phyloP scores from a whole-genome alignment of 108 stramenopile species.

The Aurantiochytrium sp. region DNA sequence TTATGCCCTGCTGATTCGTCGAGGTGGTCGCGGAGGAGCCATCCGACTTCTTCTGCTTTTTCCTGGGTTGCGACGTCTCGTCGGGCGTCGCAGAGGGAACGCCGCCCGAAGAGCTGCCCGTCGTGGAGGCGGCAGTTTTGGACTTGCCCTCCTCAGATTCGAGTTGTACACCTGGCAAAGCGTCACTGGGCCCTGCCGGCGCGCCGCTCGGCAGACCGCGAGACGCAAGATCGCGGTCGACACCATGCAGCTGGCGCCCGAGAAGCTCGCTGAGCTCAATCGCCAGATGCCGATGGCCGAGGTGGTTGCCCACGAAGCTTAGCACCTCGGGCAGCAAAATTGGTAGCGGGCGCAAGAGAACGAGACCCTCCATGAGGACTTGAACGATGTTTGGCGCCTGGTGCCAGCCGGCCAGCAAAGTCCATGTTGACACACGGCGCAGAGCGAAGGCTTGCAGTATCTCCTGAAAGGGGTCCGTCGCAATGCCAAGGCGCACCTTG shows the following conservation, averaged over 20 bases:
- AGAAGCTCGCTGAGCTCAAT: background rate
- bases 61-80: background rate
- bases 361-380: background rate
- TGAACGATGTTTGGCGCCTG: background rate
- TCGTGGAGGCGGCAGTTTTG: no score
- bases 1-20: background rate
- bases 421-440: background rate
- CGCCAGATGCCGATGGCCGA: background rate
- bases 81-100: no score
- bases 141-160: no score
- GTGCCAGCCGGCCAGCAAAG: background rate
- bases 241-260: background rate
- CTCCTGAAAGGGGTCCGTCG: slow-evolving; percentile 2
- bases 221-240: background rate
- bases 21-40: background rate
- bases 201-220: background rate
- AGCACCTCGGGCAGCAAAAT: background rate
- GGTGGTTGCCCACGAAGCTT: background rate
- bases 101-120: no score
- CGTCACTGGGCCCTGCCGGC: no score
- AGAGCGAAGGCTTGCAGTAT: background rate
- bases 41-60: background rate
- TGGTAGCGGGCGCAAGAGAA: background rate
- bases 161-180: no score
- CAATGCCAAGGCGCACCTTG: background rate